Percentiles rank a stretch among this genome's conserved stretches.
phyloP scores from a whole-genome alignment of 306 rosid genomes.

The Cicer chorassanicum region DNA sequence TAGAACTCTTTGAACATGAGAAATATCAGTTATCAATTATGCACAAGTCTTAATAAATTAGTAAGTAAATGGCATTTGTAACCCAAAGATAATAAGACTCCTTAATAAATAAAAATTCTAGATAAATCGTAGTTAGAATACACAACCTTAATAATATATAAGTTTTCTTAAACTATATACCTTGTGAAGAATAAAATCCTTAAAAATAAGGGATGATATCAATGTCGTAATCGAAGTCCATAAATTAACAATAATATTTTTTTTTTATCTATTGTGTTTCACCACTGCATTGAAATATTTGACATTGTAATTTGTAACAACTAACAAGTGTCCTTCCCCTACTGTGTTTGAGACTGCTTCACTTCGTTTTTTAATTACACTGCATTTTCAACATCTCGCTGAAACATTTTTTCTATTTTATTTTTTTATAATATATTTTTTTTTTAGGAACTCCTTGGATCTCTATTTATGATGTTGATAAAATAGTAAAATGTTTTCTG shows the following conservation, averaged over 20 bases:
- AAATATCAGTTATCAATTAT: too few species aligned
- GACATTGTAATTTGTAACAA: neutral
- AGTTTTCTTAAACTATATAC: too few species aligned
- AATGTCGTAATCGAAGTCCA: neutral
- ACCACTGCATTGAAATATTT: neutral
- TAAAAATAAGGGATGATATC: neutral
- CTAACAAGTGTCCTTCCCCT: slow-evolving; percentile 7
- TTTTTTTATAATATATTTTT: slow-evolving; percentile 8
- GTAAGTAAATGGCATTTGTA: too few species aligned
- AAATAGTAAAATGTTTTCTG: slow-evolving; percentile 46
- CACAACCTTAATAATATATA: too few species aligned
- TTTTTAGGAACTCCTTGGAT: slow-evolving; percentile 29
- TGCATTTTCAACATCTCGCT: slow-evolving; percentile 7
- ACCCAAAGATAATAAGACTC: too few species aligned
- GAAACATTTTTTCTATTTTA: slow-evolving; percentile 1
- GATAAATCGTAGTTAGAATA: too few species aligned
- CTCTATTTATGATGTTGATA: slow-evolving; percentile 35
- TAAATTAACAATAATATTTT: neutral
- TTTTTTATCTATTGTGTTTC: neutral
- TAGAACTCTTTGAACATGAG: too few species aligned
- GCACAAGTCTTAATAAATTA: too few species aligned
- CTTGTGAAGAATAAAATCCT: too few species aligned
- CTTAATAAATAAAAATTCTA: too few species aligned
- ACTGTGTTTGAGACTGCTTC: slow-evolving; percentile 21
- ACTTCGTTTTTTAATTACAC: neutral